Percentiles rank a stretch among this genome's conserved stretches.
phyloP scores from a whole-genome alignment of 2,329 filamentous ascomycete genomes.

The Hyphodiscus sp. region DNA sequence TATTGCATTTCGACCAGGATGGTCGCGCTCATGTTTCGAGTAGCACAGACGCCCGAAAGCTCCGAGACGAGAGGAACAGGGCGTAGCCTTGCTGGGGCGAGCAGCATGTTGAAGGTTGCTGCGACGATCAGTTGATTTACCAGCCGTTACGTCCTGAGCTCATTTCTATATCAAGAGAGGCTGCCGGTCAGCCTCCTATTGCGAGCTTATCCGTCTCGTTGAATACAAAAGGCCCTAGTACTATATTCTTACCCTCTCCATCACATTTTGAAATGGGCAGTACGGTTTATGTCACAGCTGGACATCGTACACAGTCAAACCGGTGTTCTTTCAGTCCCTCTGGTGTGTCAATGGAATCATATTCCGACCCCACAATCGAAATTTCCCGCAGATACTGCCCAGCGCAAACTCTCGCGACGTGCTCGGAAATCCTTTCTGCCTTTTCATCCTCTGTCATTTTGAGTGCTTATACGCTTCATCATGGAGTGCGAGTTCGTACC shows the following conservation, averaged over 20 bases:
- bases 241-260: neutral
- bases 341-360: neutral
- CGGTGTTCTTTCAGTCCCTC: neutral
- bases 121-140: no score
- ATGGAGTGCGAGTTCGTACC: slow-evolving; percentile 17
- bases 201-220: neutral
- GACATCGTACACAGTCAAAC: neutral
- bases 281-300: neutral
- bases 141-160: neutral
- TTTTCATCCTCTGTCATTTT: slow-evolving; percentile 17
- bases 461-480: slow-evolving; percentile 23
- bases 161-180: neutral
- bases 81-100: neutral
- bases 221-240: neutral
- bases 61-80: neutral
- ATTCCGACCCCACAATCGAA: neutral
- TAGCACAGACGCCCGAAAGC: neutral
- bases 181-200: neutral
- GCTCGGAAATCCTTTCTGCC: slow-evolving; percentile 20
- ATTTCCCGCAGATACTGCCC: slow-evolving; percentile 4
- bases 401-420: slow-evolving; percentile 12
- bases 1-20: neutral
- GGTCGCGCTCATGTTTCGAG: neutral
- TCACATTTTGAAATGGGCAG: neutral
- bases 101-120: neutral